Conservation (phyloP, 768 basidiomycete species). For the Termitomyces sp. region DNA sequence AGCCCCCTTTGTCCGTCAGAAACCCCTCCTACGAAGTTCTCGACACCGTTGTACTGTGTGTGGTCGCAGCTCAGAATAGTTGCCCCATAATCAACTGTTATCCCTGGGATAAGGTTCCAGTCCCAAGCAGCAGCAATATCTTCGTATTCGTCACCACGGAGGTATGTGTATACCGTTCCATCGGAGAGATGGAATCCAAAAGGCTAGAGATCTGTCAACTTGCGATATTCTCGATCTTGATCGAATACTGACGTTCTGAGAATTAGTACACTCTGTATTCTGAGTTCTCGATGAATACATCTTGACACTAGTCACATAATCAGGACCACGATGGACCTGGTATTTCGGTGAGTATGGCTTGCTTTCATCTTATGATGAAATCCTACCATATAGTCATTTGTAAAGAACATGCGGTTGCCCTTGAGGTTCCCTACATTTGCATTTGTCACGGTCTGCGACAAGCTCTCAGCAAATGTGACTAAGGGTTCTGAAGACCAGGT, state of each 20-base stretch:
- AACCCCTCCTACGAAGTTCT: constrained; percentile 61
- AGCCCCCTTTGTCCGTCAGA: constrained; percentile 52
- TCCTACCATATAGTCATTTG: constrained; percentile 61
- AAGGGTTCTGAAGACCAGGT: constrained; percentile 44
- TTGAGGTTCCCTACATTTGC: constrained; percentile 48
- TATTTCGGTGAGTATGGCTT: background rate
- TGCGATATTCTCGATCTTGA: too few relatives aligned
- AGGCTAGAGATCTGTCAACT: constrained; percentile 27
- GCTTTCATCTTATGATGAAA: background rate
- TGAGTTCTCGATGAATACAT: constrained; percentile 55
- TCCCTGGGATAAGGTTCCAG: constrained; percentile 75
- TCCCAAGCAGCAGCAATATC: constrained; percentile 71
- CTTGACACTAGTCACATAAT: constrained; percentile 57
- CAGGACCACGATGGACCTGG: constrained; percentile 55
- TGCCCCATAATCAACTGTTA: constrained; percentile 55
- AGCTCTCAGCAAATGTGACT: constrained; percentile 28
- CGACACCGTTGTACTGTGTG: constrained; percentile 37
- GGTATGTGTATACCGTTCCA: constrained; percentile 58
- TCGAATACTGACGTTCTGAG: constrained; percentile 42
- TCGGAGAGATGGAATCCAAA: constrained; percentile 67
- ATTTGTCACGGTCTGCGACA: constrained; percentile 27
- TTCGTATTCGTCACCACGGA: constrained; percentile 64
- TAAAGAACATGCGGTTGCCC: constrained; percentile 60
- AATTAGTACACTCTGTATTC: constrained; percentile 64
- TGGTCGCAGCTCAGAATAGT: constrained; percentile 46